Conservation (phyloP, 306 rosid species). For the Begonia fuchsioides region DNA sequence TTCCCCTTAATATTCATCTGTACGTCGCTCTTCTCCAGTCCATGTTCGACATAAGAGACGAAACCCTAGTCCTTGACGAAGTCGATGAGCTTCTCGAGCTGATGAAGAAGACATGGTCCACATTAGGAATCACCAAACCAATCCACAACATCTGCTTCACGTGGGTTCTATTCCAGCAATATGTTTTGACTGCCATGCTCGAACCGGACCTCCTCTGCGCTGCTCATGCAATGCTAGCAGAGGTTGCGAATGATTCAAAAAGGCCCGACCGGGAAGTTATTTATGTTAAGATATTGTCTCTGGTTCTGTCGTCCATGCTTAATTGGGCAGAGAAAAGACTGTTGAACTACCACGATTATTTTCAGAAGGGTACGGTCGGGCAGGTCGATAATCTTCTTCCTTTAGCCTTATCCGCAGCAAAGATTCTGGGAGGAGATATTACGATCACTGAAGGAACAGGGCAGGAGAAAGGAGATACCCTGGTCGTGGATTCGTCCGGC, state of each 20-base stretch:
- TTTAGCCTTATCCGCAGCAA: conserved; percentile 44
- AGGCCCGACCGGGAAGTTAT: conserved; percentile 38
- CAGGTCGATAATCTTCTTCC: conserved; percentile 76
- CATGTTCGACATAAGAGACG: conserved; percentile 65
- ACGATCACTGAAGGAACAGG: conserved; percentile 34
- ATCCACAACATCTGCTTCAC: conserved; percentile 71
- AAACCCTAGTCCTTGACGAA: conserved; percentile 76
- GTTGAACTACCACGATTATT: conserved; percentile 58
- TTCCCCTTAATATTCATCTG: conserved; percentile 60
- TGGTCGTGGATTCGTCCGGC: conserved; percentile 49
- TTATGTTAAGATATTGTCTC: conserved; percentile 43
- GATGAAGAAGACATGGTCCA: conserved; percentile 82
- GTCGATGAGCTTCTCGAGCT: conserved; percentile 85
- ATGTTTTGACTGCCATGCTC: conserved; percentile 48
- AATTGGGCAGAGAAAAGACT: conserved; percentile 73
- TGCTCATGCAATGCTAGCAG: conserved; percentile 56
- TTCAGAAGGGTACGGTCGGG: conserved; percentile 40
- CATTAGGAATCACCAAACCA: conserved; percentile 47
- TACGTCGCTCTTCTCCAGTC: conserved; percentile 62
- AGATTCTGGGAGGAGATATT: conserved; percentile 68
- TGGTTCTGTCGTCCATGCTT: conserved; percentile 52
- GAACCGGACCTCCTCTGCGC: conserved; percentile 75
- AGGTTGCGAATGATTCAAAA: conserved; percentile 69
- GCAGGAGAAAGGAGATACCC: conserved; percentile 24
- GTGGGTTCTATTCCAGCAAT: conserved; percentile 77